Base-by-base conservation (phyloP, 2,329 filamentous ascomycete genomes). In the Pseudocercospora vitis region DNA sequence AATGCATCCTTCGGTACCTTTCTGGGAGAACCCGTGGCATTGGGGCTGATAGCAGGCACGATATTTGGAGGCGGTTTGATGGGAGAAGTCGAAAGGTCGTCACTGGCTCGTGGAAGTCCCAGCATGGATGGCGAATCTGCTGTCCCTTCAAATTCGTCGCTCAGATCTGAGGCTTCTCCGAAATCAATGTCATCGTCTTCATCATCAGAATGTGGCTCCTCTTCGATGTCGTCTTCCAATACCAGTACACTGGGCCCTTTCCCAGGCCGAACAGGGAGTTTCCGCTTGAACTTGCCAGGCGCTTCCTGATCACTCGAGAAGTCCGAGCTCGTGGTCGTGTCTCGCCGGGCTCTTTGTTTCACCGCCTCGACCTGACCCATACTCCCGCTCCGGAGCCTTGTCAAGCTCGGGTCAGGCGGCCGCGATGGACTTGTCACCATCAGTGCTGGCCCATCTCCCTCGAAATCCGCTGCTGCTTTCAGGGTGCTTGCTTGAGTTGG, bases 291-390 rank as follows among this genome's bases (percentile, higher is more conserved):
- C 1, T 79, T 79, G 0, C 83, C 81, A 8, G 59, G 58, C 0
- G 83, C 79, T 64, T 92, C 88, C 63, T 89, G 91, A 58, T 92
- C 88, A 0, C 88, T 91, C 0, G 88, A 91, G 63, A 92, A 83
- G 62, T 92, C 88, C 64, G 87, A 91, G 71, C 87, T 90, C 1
- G 88, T 91, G 42, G 88, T 85, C 0, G 88, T 91, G 68, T 91
- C 88, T 59, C 87, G 76, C 28, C 88, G 77, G 1, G 84, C 78
- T 71, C 87, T 85, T 68, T 86, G 88, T 53, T 68, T 69, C 29
- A 68, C 81, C 1, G 81, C 82, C 62, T 89, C 86, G 21, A 89
- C 72, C 0, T 85, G 82, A 16, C 86, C 86, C 62, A 90, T 81
- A 0, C 88, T 91, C 8, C 86, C 87, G 61, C 87, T 78, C 14